A percentile compares a stretch with the other conserved stretches of the same genome.
These are phyloP conservation scores for Lactifluus echinatus DNA, from an alignment of 768 basidiomycete species.

Conservation along the genomic window DNA sequence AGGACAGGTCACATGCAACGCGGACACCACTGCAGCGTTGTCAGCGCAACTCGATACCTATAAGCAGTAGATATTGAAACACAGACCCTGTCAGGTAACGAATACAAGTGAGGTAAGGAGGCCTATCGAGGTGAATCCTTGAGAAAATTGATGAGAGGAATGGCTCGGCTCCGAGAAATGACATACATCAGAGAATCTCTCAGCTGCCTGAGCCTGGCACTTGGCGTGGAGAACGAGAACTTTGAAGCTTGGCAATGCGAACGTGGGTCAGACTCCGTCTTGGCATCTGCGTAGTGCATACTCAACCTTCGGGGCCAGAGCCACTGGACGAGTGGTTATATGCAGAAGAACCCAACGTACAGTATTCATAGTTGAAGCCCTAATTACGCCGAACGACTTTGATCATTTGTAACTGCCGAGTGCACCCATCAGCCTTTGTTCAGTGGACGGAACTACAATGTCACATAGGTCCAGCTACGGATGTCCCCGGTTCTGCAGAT, in stretches of 20 bases:
- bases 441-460: no score
- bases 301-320: slow-evolving; percentile 34
- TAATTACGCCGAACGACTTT: no score
- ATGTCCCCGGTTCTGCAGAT: no score
- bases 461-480: no score
- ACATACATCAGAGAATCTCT: slow-evolving; percentile 33
- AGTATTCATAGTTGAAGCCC: no score
- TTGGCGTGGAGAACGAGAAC: slow-evolving; percentile 26
- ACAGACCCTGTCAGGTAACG: slow-evolving; percentile 1
- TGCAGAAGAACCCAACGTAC: no score
- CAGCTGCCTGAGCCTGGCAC: no score
- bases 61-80: background rate
- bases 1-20: slow-evolving; percentile 6
- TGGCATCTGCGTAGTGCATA: slow-evolving; percentile 19
- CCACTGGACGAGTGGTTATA: slow-evolving; percentile 33
- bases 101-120: slow-evolving; percentile 7
- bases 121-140: background rate
- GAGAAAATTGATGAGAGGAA: background rate
- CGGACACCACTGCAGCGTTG: background rate
- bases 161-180: slow-evolving; percentile 24
- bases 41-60: background rate
- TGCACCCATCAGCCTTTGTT: no score
- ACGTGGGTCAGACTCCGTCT: slow-evolving; percentile 32
- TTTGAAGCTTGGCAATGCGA: slow-evolving; percentile 21
- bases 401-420: no score